Evolutionary conservation across 2,329 filamentous ascomycete species (phyloP).

Genomic region (Monosporascus cannonballus): DNA sequence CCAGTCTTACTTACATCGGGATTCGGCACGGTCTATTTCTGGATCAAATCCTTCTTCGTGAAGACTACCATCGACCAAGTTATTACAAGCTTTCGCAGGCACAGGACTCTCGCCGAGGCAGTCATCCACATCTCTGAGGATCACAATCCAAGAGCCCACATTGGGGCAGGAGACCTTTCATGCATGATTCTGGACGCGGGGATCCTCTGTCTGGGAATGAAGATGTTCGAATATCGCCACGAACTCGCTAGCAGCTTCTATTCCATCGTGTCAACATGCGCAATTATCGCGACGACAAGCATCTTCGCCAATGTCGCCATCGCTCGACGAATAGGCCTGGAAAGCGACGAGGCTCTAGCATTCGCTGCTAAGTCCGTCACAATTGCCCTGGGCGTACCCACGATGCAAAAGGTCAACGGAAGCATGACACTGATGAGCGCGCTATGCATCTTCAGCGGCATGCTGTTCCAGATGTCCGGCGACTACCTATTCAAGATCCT

Average conservation of each 20-base stretch:
- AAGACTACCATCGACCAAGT: conserved; percentile 12
- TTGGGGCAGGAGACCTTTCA: conserved; percentile 26
- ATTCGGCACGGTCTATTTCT: conserved; percentile 23
- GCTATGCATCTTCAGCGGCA: conserved; percentile 24
- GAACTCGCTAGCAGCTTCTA: conserved; percentile 21
- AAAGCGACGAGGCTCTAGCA: conserved; percentile 20
- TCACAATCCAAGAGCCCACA: conserved; percentile 7
- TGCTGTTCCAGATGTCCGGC: conserved; percentile 25
- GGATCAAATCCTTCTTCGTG: conserved; percentile 19
- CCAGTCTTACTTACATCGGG: conserved; percentile 21
- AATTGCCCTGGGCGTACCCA: conserved; percentile 24
- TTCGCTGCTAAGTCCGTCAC: conserved; percentile 26
- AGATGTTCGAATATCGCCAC: conserved; percentile 28
- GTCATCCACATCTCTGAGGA: conserved; percentile 12
- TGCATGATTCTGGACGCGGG: conserved; percentile 24
- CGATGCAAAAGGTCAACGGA: conserved; percentile 20
- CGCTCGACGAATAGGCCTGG: conserved; percentile 18
- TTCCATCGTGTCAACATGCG: conserved; percentile 21
- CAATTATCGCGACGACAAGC: conserved; percentile 15
- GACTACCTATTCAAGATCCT: conserved; percentile 21
- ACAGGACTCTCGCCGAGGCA: conserved; percentile 18
- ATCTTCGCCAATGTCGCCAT: conserved; percentile 24
- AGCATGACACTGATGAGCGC: conserved; percentile 25
- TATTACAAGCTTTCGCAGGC: conserved; percentile 17
- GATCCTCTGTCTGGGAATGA: conserved; percentile 25